These are phyloP conservation scores for Mycogone perniciosa DNA, from an alignment of 2,329 filamentous ascomycete genomes.

Conservation along the genomic window DNA sequence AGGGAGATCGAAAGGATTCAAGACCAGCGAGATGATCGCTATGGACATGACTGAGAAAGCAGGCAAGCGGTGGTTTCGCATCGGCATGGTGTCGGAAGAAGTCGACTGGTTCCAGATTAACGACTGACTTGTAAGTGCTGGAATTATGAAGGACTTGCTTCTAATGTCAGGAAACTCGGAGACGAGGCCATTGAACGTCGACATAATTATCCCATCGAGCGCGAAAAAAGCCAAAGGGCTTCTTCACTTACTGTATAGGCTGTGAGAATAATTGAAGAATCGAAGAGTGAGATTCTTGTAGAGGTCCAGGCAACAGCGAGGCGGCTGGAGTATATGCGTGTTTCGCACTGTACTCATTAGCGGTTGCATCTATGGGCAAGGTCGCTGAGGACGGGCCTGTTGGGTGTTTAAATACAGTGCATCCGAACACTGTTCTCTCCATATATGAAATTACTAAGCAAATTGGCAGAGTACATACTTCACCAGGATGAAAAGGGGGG, in stretches of 20 bases:
- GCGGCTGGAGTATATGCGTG: too few relatives aligned
- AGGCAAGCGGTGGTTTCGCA: constrained; percentile 62
- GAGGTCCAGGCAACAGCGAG: too few relatives aligned
- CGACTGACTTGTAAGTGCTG: not conserved
- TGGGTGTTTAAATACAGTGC: not conserved
- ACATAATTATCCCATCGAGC: constrained; percentile 46
- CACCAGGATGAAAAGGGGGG: too few relatives aligned
- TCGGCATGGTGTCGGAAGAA: constrained; percentile 61
- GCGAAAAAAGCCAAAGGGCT: not conserved
- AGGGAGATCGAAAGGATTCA: constrained; percentile 68
- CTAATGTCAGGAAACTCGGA: constrained; percentile 74
- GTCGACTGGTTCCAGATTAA: constrained; percentile 54
- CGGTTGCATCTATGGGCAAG: not conserved
- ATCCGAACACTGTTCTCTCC: too few relatives aligned
- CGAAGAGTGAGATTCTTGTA: too few relatives aligned
- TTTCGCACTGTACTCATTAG: not conserved
- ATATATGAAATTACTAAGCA: too few relatives aligned
- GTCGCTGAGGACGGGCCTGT: too few relatives aligned
- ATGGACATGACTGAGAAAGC: constrained; percentile 88
- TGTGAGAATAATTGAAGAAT: not conserved
- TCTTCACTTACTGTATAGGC: not conserved
- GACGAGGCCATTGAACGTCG: constrained; percentile 67
- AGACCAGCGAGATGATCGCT: constrained; percentile 82
- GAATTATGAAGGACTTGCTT: constrained; percentile 36
- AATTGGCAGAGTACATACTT: too few relatives aligned